A percentile compares a stretch with the other conserved stretches of the same genome.
Evolutionary conservation across 2,329 filamentous ascomycete genomes (phyloP).

Genomic region (Arachnomyces sp.): DNA sequence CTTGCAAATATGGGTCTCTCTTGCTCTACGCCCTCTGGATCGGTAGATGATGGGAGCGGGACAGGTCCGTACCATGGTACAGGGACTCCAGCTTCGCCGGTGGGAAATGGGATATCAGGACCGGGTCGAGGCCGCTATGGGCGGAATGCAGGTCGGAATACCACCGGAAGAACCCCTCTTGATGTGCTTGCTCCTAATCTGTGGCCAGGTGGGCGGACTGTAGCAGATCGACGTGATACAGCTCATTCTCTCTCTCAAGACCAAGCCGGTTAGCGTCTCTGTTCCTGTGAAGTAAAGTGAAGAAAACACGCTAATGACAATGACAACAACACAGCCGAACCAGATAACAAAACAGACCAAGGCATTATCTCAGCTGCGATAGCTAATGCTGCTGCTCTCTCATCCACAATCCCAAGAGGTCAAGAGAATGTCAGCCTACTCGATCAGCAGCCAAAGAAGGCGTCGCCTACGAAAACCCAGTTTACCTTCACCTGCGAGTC

Average conservation of each 20-base stretch:
- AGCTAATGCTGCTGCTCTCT: constrained; percentile 70
- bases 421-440: constrained; percentile 74
- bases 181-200: constrained; percentile 50
- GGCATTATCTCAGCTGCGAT: constrained; percentile 92
- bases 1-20: constrained; percentile 56
- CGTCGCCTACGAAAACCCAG: constrained; percentile 66
- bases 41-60: constrained; percentile 37
- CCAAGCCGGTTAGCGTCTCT: constrained; percentile 22
- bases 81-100: constrained; percentile 44
- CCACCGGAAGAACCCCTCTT: constrained; percentile 55
- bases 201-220: constrained; percentile 44
- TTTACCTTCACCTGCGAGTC: constrained; percentile 97
- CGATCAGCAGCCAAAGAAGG: constrained; percentile 58
- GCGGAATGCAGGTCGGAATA: constrained; percentile 41
- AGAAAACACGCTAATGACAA: constrained; percentile 11
- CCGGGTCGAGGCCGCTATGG: constrained; percentile 77
- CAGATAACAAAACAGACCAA: constrained; percentile 42
- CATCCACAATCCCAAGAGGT: constrained; percentile 49
- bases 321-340: constrained; percentile 24
- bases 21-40: constrained; percentile 35
- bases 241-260: constrained; percentile 36
- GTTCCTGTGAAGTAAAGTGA: constrained; percentile 19
- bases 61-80: constrained; percentile 50
- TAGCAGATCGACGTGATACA: constrained; percentile 40
- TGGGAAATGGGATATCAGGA: constrained; percentile 67